Base-by-base conservation (phyloP, 805 yeast genomes). In the Ogataea neopini region DNA sequence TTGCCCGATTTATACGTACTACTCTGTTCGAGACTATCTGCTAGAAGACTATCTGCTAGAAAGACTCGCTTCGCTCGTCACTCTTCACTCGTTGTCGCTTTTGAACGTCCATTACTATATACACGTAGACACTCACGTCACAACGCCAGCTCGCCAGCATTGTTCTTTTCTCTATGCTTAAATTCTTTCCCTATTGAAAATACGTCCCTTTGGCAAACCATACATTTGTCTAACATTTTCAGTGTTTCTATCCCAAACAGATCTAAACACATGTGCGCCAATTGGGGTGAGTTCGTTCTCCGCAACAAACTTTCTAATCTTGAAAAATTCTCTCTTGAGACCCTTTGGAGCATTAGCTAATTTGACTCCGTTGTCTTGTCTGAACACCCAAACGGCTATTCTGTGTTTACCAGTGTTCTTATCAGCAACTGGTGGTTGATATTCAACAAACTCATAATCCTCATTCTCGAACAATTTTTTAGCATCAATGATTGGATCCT, bases 221-320 rank as follows among this genome's bases (percentile, higher is more conserved):
- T 86, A 88, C 62, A 76, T 67, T 53, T 75, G 78, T 67, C 98
- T 82, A 22, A 91, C 84, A 3, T 63, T 64, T 25, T 75, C 76
- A 37, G 88, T 86, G 57, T 84, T 79, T 58, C 87, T 71, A 67
- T 94, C 98, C 81, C 85, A 92, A 35, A 68, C 72, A 56, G 84
- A 81, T 75, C 98, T 83, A 92, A 96, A 92, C 39, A 88, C 75
- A 64, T 89, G 96, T 1, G 96, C 97, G 22, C 98, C 97, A 40
- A 91, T 81, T 1, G 97, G 81, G n/a, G 72, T 70, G 56, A 94
- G 75, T 3, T 72, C 63, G 65, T 86, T 63, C 3, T 67, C 52
- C 3, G 68, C 72, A 13, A 74, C 86, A 65, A 89, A 91, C 6
- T 61, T 58, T 63, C 98, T 80, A 52, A 92, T 83, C 59, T 88